A percentile compares a stretch with the other conserved stretches of the same genome.
Conservation (phyloP, 2,329 filamentous ascomycete genomes). For the Pseudopyricularia javanii region DNA sequence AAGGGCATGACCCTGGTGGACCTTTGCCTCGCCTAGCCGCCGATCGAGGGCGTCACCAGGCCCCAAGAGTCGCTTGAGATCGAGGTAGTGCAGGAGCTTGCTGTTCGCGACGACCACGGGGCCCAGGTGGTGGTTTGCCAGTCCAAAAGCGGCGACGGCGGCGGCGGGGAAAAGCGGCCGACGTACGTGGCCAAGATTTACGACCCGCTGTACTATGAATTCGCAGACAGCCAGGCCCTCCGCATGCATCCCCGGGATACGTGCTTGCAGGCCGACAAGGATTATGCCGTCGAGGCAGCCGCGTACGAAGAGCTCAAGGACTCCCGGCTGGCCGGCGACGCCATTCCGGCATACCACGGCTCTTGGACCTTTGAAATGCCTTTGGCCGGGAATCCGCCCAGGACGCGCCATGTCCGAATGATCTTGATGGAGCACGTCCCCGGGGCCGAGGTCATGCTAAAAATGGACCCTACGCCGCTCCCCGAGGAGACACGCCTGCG, state of each 20-base stretch:
- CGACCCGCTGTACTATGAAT: constrained; percentile 3
- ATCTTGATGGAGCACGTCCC: constrained; percentile 3
- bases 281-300: constrained; percentile 16
- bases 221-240: neutral
- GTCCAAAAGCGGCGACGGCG: neutral
- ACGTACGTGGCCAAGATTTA: constrained; percentile 5
- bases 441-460: neutral
- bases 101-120: constrained; percentile 2
- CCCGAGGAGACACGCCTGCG: neutral
- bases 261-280: neutral
- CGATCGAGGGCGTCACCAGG: neutral
- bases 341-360: constrained; percentile 4
- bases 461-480: neutral
- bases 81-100: constrained; percentile 1
- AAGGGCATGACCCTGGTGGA: neutral
- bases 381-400: neutral
- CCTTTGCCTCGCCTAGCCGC: neutral
- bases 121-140: neutral
- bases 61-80: neutral
- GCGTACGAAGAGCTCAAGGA: constrained; percentile 59
- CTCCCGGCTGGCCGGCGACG: constrained; percentile 47
- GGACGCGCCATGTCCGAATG: constrained; percentile 3
- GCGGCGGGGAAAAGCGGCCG: neutral
- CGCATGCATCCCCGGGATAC: neutral
- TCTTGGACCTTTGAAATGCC: constrained; percentile 5